Base-by-base conservation (phyloP, 495 filamentous ascomycete genomes). In the Chlorociboria aeruginascens region DNA sequence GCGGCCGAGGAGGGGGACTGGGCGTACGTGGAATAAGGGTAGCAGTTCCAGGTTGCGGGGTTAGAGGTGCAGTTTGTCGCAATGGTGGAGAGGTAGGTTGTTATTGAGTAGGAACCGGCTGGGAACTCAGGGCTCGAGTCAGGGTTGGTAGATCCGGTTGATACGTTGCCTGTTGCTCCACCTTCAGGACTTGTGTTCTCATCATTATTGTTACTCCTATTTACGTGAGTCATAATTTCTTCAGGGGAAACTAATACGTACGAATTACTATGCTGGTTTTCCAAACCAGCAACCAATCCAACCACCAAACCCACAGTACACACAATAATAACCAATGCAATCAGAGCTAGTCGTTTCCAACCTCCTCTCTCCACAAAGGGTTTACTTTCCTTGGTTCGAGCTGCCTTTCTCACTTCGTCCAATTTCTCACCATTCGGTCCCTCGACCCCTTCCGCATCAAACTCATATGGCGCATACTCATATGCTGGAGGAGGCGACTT, bases 41-140 rank as follows among this genome's bases (percentile, higher is more conserved):
- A 74, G 59, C 78, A 81, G n/a, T 56, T 57, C 70, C 73, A 81
- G 7, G 69, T 68, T n/a, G 55, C 44, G 0, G 73, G 45, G 42
- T 69, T 67, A 28, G 65, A 64, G 8, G 68, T 72, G 61, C 77
- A 81, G 57, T 67, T 63, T 16, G 73, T 66, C 11, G 60, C 57
- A 3, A 69, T 54, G 16, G 55, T 71, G 32, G 66, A 52, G n/a
- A 81, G 71, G 52, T 66, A 71, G n/a, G 73, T 76, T 8, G 65
- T 63, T 47, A 81, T 61, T 40, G 66, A 61, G 55, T 74, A 82
- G 25, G 69, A 68, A 25, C 78, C 78, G 0, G 66, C 56, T 2
- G 78, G 78, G 53, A 81, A 80, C 9, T 33, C 47, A 10, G 55
- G 29, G 30, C 40, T 51, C 4, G 47, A n/a, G 1, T 48, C 39